These are phyloP conservation scores for Fusarium sp. DNA, from an alignment of 2,329 filamentous ascomycete species.

Conservation along the genomic window DNA sequence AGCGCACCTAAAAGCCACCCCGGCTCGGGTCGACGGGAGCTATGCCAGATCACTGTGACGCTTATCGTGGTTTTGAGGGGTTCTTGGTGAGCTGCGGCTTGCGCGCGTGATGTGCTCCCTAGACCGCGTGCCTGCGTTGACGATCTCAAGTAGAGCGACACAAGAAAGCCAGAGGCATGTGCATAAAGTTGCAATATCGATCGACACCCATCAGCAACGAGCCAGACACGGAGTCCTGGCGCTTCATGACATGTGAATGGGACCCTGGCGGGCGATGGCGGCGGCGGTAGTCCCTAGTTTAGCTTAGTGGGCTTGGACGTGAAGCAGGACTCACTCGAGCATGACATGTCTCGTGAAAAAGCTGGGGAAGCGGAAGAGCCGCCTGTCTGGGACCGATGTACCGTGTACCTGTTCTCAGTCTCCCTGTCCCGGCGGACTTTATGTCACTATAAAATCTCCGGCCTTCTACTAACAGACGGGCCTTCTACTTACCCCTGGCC, in stretches of 20 bases:
- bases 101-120: slow-evolving; percentile 22
- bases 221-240: slow-evolving; percentile 3
- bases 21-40: slow-evolving; percentile 16
- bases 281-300: slow-evolving; percentile 36
- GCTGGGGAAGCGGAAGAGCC: slow-evolving; percentile 30
- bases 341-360: slow-evolving; percentile 25
- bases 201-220: slow-evolving; percentile 17
- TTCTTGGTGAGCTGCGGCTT: slow-evolving; percentile 16
- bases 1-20: neutral
- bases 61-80: neutral
- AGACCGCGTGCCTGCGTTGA: slow-evolving; percentile 27
- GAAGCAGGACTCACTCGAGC: slow-evolving; percentile 18
- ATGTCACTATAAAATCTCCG: slow-evolving; percentile 5
- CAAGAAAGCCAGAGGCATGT: slow-evolving; percentile 7
- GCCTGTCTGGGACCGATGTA: slow-evolving; percentile 7
- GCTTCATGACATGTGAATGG: slow-evolving; percentile 37
- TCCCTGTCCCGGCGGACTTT: slow-evolving; percentile 10
- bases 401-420: neutral
- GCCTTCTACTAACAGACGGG: neutral
- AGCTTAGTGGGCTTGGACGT: slow-evolving; percentile 26
- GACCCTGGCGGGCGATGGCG: slow-evolving; percentile 15
- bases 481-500: neutral
- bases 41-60: neutral
- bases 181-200: slow-evolving; percentile 26
- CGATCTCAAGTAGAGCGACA: slow-evolving; percentile 2